These are phyloP conservation scores for Fusarium beomiforme DNA, from an alignment of 2,329 filamentous ascomycete species.

Conservation along the genomic window DNA sequence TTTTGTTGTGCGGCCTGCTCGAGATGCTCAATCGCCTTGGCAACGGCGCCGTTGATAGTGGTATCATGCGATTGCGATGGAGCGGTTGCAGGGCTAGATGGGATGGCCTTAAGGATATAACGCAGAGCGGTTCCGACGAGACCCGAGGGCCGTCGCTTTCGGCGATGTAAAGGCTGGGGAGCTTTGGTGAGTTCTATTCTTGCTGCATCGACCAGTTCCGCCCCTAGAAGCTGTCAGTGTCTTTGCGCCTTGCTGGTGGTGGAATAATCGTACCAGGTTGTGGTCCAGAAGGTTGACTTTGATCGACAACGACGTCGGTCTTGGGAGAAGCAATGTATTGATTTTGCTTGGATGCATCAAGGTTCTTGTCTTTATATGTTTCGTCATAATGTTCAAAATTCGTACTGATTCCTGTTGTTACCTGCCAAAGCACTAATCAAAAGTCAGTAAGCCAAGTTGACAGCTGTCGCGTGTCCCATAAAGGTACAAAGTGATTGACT, in stretches of 20 bases:
- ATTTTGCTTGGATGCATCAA: constrained; percentile 42
- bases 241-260: constrained; percentile 1
- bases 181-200: constrained; percentile 61
- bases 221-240: constrained; percentile 50
- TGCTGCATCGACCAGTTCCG: constrained; percentile 64
- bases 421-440: constrained; percentile 59
- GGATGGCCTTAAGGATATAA: constrained; percentile 59
- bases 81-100: constrained; percentile 59
- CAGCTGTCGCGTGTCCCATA: constrained; percentile 36
- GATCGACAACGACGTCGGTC: constrained; percentile 45
- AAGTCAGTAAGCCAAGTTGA: constrained; percentile 38
- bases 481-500: not conserved
- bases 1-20: constrained; percentile 63
- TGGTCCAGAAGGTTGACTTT: constrained; percentile 39
- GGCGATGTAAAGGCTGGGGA: constrained; percentile 56
- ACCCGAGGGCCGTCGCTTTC: constrained; percentile 56
- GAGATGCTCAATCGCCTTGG: constrained; percentile 62
- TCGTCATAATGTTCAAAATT: constrained; percentile 53
- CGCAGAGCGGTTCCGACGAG: constrained; percentile 55
- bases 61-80: constrained; percentile 53
- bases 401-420: constrained; percentile 49
- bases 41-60: constrained; percentile 55
- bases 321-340: constrained; percentile 47
- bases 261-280: constrained; percentile 51
- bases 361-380: constrained; percentile 43